Conservation (phyloP, 2,329 filamentous ascomycete species). For the Lecanicillium sp. region DNA sequence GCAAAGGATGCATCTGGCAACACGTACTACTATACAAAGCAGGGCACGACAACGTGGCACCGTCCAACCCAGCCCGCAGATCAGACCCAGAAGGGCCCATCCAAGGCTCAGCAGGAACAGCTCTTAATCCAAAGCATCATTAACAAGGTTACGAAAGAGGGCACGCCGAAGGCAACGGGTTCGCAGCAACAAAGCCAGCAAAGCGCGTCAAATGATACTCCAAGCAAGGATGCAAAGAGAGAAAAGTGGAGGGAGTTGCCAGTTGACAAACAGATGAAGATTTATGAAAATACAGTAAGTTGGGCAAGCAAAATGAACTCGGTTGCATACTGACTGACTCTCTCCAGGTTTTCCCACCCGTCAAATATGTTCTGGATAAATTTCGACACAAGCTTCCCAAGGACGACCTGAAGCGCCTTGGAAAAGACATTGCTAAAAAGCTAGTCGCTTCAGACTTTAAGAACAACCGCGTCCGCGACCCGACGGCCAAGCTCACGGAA, state of each 20-base stretch:
- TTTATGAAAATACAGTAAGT: conserved; percentile 88
- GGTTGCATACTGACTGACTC: conserved; percentile 5
- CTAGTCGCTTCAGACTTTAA: conserved; percentile 90
- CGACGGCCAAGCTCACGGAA: conserved; percentile 58
- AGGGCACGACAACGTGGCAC: conserved; percentile 74
- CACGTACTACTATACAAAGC: conserved; percentile 78
- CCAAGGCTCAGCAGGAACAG: conserved; percentile 55
- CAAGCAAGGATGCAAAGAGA: conserved; percentile 50
- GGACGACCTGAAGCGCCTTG: conserved; percentile 60
- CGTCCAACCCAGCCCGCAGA: conserved; percentile 64
- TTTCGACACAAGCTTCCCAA: conserved; percentile 82
- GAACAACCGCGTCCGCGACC: conserved; percentile 76
- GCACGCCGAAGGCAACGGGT: conserved; percentile 40
- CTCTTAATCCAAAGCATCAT: conserved; percentile 78
- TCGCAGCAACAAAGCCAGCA: conserved; percentile 42
- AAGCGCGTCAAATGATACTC: conserved; percentile 50
- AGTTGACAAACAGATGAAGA: conserved; percentile 84
- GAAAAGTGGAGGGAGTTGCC: conserved; percentile 65
- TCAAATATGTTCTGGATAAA: conserved; percentile 80
- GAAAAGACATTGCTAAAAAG: conserved; percentile 71
- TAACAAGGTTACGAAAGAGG: conserved; percentile 70
- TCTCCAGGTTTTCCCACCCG: conserved; percentile 67
- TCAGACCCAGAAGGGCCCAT: conserved; percentile 55
- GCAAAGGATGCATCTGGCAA: conserved; percentile 63
- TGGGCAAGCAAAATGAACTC: background rate